Conservation (phyloP, 2,329 filamentous ascomycete genomes). For the Laburnicola sp. region DNA sequence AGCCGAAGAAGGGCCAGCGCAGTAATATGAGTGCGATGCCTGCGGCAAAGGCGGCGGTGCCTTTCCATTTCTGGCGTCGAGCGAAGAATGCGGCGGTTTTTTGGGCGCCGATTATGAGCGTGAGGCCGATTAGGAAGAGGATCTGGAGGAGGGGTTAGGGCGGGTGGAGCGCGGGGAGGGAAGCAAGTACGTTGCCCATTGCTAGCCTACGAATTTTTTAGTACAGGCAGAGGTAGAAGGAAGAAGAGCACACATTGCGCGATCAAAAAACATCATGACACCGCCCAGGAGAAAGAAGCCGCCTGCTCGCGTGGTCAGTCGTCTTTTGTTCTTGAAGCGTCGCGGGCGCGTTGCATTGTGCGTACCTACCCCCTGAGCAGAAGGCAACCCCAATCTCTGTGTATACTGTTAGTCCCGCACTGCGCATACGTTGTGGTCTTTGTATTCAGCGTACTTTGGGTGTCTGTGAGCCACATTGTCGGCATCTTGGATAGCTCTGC, state of each 20-base stretch:
- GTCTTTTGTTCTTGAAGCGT: conserved; percentile 14
- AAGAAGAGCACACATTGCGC: conserved; percentile 71
- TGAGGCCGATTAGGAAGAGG: conserved; percentile 95
- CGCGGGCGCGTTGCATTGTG: conserved; percentile 10
- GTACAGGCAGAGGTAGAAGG: not conserved
- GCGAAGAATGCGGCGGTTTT: conserved; percentile 96
- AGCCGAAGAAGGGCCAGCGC: conserved; percentile 89
- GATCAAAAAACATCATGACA: conserved; percentile 96
- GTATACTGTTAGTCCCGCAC: conserved; percentile 10
- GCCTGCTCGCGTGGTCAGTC: conserved; percentile 57
- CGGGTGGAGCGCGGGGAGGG: conserved; percentile 4
- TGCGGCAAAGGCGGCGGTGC: conserved; percentile 81
- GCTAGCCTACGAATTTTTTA: conserved; percentile 66
- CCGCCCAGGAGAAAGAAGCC: conserved; percentile 94
- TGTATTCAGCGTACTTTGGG: conserved; percentile 72
- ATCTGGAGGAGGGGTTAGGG: conserved; percentile 60
- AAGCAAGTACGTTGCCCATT: conserved; percentile 81
- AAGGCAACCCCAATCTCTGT: conserved; percentile 95
- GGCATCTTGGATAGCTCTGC: conserved; percentile 57
- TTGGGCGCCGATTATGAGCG: conserved; percentile 88
- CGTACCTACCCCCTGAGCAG: conserved; percentile 87
- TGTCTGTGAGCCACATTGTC: conserved; percentile 94
- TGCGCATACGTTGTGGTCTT: conserved; percentile 21
- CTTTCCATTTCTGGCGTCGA: conserved; percentile 87
- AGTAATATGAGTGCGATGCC: conserved; percentile 85